These are phyloP conservation scores for Colletotrichum orchidophilum DNA, from an alignment of 2,329 filamentous ascomycete genomes.

Conservation along the genomic window DNA sequence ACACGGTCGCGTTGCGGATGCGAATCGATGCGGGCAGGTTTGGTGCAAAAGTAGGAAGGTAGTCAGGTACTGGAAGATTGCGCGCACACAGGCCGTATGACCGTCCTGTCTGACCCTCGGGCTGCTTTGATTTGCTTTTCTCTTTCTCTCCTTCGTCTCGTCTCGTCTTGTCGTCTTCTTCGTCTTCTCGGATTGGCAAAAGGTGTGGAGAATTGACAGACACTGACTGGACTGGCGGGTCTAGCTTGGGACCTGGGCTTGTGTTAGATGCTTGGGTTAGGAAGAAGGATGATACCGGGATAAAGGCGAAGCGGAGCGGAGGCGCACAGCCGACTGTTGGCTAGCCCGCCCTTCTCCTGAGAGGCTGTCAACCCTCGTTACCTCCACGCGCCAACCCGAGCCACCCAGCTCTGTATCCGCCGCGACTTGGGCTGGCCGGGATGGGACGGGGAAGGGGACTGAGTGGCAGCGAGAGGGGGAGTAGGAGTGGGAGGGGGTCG, in stretches of 20 bases:
- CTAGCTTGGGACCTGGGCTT: slow-evolving; percentile 32
- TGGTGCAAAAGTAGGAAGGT: not conserved
- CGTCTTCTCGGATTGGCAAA: slow-evolving; percentile 8
- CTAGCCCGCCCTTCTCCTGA: slow-evolving; percentile 29
- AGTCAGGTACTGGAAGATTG: not conserved
- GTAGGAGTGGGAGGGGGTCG: not conserved
- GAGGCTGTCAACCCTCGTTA: slow-evolving; percentile 30
- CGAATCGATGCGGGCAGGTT: not conserved
- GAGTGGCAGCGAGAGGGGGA: not conserved
- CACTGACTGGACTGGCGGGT: slow-evolving; percentile 29
- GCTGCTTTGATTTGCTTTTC: not conserved
- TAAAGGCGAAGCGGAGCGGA: slow-evolving; percentile 34
- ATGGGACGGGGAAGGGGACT: slow-evolving; percentile 23
- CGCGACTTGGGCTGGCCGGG: slow-evolving; percentile 25
- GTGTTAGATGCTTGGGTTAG: slow-evolving; percentile 33
- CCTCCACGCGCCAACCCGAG: slow-evolving; percentile 27
- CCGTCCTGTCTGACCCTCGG: not conserved
- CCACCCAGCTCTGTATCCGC: slow-evolving; percentile 29
- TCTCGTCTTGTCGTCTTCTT: not conserved
- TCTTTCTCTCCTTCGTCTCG: not conserved
- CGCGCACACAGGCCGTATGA: not conserved
- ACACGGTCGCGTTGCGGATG: slow-evolving; percentile 4
- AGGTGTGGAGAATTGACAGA: slow-evolving; percentile 16
- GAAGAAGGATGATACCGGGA: slow-evolving; percentile 35
- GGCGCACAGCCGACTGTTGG: slow-evolving; percentile 34